Evolutionary conservation across 495 filamentous ascomycete species (phyloP), one percentile per base, ranked within the genome.

Genomic region (Hypoxylon crocopeplum): DNA sequence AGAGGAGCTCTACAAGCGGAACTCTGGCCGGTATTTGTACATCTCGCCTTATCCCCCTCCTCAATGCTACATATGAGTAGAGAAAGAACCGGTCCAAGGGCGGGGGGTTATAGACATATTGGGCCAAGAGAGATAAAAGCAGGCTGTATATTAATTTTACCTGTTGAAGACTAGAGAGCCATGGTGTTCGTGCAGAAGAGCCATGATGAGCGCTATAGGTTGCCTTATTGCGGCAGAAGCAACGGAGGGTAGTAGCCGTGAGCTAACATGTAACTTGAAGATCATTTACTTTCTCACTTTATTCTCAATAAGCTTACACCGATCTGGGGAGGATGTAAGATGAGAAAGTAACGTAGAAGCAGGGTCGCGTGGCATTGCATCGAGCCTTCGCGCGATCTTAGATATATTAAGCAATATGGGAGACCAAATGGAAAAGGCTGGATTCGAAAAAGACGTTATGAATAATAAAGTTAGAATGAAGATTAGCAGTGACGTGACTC

Each of bases 361-460:
- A 49, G 13, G 37, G 45, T 48, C 5, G 17, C 17, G 40, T 29
- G 30, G 36, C 15, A 45, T 48, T 39, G 56, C 27, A 59, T 48
- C 11, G 21, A 22, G 27, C 2, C 5, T 1, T 25, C 12, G 40
- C 12, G n/a, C 27, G 33, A 33, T 40, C 24, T 46, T 24, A 33
- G 2, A 20, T 59, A 59, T 52, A 53, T 54, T 61, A 49, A 19
- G 41, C 42, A 42, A 54, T 61, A 56, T 56, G 40, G 21, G 33
- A 62, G 36, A n/a, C 38, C 12, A 19, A 22, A 36, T 33, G 10
- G 32, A 10, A 21, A 38, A 27, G 12, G 33, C 21, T 10, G 22
- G 16, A 38, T 10, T 7, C 38, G 20, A 12, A 20, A 40, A 10
- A 3, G 30, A n/a, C n/a, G n/a, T n/a, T n/a, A n/a, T n/a, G n/a